These are phyloP conservation scores for Colletotrichum sp. DNA, from an alignment of 2,329 filamentous ascomycete genomes.

Conservation along the genomic window DNA sequence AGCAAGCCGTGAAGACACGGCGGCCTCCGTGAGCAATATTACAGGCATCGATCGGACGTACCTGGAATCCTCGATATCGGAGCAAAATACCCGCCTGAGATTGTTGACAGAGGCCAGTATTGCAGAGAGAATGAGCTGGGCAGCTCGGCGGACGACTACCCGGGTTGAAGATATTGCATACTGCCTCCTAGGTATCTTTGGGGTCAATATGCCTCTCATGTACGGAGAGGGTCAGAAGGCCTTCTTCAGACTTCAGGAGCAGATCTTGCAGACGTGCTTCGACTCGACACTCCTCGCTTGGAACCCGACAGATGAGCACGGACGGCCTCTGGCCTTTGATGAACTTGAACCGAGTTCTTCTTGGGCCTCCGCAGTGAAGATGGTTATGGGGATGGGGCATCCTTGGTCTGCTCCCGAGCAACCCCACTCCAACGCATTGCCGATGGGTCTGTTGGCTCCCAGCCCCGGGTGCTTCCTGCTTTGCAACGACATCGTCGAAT, in stretches of 20 bases:
- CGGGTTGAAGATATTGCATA: background rate
- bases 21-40: background rate
- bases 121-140: background rate
- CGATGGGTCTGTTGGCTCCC: background rate
- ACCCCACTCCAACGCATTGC: background rate
- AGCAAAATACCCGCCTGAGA: background rate
- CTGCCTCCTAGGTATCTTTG: background rate
- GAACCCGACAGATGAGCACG: background rate
- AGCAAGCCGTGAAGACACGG: background rate
- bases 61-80: background rate
- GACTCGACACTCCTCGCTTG: background rate
- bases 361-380: background rate
- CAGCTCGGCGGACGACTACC: background rate
- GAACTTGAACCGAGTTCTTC: background rate
- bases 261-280: background rate
- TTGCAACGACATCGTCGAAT: background rate
- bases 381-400: background rate
- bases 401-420: background rate
- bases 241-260: background rate
- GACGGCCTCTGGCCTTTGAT: background rate
- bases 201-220: background rate
- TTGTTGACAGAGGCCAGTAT: background rate
- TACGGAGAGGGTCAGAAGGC: background rate
- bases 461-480: background rate
- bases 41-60: background rate